Conservation (phyloP, 345 rosid genomes). For the Turritis glabra region DNA sequence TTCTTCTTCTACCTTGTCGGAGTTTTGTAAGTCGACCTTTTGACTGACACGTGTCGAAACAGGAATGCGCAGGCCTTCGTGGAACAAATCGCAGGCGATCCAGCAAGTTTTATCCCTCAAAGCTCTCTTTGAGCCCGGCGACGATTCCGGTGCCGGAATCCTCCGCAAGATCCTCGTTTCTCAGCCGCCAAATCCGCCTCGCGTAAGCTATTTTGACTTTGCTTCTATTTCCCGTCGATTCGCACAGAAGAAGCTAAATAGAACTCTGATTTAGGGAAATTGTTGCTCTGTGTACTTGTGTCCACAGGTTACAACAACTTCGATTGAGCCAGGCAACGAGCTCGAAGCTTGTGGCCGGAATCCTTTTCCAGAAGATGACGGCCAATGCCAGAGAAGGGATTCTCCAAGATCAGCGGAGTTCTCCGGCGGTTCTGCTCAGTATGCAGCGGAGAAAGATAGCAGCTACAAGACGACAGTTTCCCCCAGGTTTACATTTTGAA, state of each 20-base stretch:
- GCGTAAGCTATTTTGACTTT: constrained; percentile 38
- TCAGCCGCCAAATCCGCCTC: constrained; percentile 44
- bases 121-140: constrained; percentile 68
- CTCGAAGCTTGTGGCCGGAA: constrained; percentile 36
- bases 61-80: constrained; percentile 97
- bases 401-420: constrained; percentile 51
- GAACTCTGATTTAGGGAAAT: neutral
- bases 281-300: neutral
- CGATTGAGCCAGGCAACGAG: constrained; percentile 57
- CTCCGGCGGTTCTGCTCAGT: constrained; percentile 36
- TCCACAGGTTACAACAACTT: constrained; percentile 50
- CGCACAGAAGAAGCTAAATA: neutral
- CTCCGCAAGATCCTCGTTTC: constrained; percentile 62
- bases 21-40: neutral
- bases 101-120: constrained; percentile 89
- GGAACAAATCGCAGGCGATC: constrained; percentile 98
- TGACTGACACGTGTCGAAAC: constrained; percentile 52
- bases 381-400: constrained; percentile 44
- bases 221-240: neutral
- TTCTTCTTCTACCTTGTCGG: neutral
- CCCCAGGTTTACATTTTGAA: constrained; percentile 46
- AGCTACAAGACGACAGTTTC: constrained; percentile 38
- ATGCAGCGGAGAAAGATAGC: constrained; percentile 35
- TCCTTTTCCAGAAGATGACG: constrained; percentile 47
- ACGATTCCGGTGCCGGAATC: constrained; percentile 70